Evolutionary conservation across 1,139 yeast species (phyloP).

Genomic region (Groenewaldozyma sp.): DNA sequence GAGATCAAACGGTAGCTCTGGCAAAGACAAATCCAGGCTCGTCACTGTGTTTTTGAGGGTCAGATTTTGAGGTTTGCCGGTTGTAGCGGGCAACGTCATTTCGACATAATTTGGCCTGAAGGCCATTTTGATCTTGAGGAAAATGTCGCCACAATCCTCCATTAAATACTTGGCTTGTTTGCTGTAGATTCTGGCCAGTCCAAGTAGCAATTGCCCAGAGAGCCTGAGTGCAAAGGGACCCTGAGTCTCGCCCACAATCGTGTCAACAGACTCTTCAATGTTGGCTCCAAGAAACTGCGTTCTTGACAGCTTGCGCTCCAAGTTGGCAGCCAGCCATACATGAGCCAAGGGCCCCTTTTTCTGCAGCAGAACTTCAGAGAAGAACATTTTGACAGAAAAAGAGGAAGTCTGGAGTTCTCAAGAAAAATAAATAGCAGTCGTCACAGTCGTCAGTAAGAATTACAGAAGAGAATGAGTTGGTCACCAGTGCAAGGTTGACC

Average conservation of each 20-base stretch:
- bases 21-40: constrained; percentile 44
- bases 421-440: not conserved
- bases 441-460: not conserved
- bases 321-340: constrained; percentile 90
- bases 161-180: constrained; percentile 75
- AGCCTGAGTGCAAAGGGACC: constrained; percentile 68
- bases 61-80: constrained; percentile 41
- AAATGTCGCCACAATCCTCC: constrained; percentile 77
- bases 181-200: constrained; percentile 82
- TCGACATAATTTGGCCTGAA: constrained; percentile 43
- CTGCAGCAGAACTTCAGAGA: constrained; percentile 33
- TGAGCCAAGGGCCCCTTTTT: constrained; percentile 80
- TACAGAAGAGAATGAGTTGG: not conserved
- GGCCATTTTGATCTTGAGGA: constrained; percentile 64
- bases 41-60: constrained; percentile 60
- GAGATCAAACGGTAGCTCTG: constrained; percentile 15
- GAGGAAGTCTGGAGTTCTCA: not conserved
- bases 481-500: too few species aligned
- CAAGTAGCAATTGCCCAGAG: constrained; percentile 81
- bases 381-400: constrained; percentile 10
- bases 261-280: constrained; percentile 58
- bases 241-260: constrained; percentile 33
- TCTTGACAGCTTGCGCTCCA: constrained; percentile 72
- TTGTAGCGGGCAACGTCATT: constrained; percentile 42
- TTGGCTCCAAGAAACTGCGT: constrained; percentile 67